Evolutionary conservation across 2,329 filamentous ascomycete species (phyloP), one percentile per base, ranked within the genome.

Genomic region (Dothiorella sarmentorum): DNA sequence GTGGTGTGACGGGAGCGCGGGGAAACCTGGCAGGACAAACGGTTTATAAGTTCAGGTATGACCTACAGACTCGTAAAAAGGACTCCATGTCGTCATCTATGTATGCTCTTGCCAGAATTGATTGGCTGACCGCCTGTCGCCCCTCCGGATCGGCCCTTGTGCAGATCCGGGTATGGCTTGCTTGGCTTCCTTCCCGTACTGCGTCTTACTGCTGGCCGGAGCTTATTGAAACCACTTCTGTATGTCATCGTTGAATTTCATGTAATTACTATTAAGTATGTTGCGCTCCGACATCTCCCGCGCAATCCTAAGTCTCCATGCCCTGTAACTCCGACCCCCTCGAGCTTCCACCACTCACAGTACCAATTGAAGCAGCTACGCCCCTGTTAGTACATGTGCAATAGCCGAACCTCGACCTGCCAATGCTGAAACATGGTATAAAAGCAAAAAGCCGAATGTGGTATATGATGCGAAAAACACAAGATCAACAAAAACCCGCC

Each of bases 231-330:
- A n/a, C n/a, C n/a, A n/a, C n/a, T n/a, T n/a, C n/a, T n/a, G n/a
- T n/a, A n/a, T n/a, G n/a, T n/a, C n/a, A n/a, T n/a, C 15, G 35
- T n/a, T 37, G 4, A 7, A 31, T 31, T 26, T 38, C 31, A 27
- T 53, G 24, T 40, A 22, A 53, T 53, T 53, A 53, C 35, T 53
- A 53, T 53, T 53, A 53, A 3, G 35, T 40, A 53, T 37, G 22
- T 10, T 20, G 35, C 49, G 10, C 24, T 18, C 31, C 18, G n/a
- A n/a, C n/a, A n/a, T 52, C 18, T 27, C 47, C 35, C 24, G 37
- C 33, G 24, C 20, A 17, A 20, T 40, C 35, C 15, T 13, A n/a
- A n/a, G n/a, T 27, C 17, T n/a, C 29, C 35, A 40, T 38, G 33
- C 33, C 49, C 49, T 27, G n/a, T 27, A 52, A 40, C 11, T 37